Conservation (phyloP, 179 eudicot genomes). For the Patellifolia procumbens region DNA sequence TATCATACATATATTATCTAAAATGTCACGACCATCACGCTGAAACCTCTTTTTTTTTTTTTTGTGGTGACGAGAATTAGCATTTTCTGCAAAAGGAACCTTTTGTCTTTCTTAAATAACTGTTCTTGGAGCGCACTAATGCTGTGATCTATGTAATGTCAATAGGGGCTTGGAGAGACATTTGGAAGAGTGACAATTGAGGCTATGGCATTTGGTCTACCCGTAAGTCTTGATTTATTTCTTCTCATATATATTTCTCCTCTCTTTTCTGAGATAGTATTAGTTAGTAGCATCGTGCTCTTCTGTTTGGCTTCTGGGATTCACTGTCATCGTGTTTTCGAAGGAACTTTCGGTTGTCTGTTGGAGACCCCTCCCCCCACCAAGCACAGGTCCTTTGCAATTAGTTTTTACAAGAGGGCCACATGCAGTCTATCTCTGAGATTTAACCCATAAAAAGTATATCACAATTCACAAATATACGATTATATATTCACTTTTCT, state of each 20-base stretch:
- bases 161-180: slow-evolving; percentile 95
- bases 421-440: too few relatives aligned
- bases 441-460: too few relatives aligned
- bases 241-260: slow-evolving; percentile 7
- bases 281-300: neutral
- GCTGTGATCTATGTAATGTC: slow-evolving; percentile 13
- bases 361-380: neutral
- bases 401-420: neutral
- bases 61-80: neutral
- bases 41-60: neutral
- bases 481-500: too few relatives aligned
- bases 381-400: neutral
- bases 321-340: neutral
- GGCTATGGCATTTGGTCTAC: slow-evolving; percentile 98
- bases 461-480: too few relatives aligned
- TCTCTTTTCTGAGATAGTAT: neutral
- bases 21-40: neutral
- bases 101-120: neutral
- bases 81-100: neutral
- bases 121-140: slow-evolving; percentile 17
- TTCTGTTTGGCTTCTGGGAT: neutral
- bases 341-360: neutral
- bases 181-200: slow-evolving; percentile 98
- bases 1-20: neutral
- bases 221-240: slow-evolving; percentile 50